Conservation (phyloP, 2,329 filamentous ascomycete species). For the Magnaporthiopsis rhizophila region DNA sequence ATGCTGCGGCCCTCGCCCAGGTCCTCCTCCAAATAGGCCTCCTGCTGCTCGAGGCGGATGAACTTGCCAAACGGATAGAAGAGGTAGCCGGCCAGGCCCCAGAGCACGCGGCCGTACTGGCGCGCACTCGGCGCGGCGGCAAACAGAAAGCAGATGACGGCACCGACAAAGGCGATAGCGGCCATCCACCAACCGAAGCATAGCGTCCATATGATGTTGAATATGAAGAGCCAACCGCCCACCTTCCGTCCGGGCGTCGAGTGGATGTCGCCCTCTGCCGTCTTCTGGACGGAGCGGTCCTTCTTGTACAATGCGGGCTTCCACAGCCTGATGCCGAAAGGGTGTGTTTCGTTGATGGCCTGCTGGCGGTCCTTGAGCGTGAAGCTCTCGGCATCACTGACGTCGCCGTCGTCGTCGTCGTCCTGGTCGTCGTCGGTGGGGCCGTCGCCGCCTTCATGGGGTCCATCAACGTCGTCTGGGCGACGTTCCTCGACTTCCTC, state of each 20-base stretch:
- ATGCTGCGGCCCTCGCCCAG: conserved; percentile 94
- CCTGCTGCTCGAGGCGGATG: conserved; percentile 86
- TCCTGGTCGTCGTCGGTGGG: conserved; percentile 37
- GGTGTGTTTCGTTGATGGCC: conserved; percentile 97
- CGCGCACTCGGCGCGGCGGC: conserved; percentile 70
- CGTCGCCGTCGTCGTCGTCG: conserved; percentile 57
- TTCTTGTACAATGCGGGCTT: conserved; percentile 99
- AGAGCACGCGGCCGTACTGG: conserved; percentile 79
- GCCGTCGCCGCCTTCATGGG: conserved; percentile 31
- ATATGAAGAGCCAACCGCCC: conserved; percentile 73
- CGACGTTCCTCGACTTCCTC: conserved; percentile 24
- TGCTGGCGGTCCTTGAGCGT: conserved; percentile 94
- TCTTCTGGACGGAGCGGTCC: conserved; percentile 89
- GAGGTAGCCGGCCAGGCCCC: conserved; percentile 76
- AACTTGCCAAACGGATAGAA: conserved; percentile 97
- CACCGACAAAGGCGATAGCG: conserved; percentile 63
- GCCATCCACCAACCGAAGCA: conserved; percentile 97
- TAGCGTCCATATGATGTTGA: conserved; percentile 86
- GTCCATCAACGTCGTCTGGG: conserved; percentile 28
- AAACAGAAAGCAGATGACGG: conserved; percentile 70
- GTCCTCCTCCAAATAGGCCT: conserved; percentile 90
- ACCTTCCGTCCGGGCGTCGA: conserved; percentile 85
- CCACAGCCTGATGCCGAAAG: conserved; percentile 98
- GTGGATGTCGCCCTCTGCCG: conserved; percentile 93
- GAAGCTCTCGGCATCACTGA: conserved; percentile 95